Base-by-base conservation (phyloP, 2,329 filamentous ascomycete species). In the Sordariomycetes sp. region DNA sequence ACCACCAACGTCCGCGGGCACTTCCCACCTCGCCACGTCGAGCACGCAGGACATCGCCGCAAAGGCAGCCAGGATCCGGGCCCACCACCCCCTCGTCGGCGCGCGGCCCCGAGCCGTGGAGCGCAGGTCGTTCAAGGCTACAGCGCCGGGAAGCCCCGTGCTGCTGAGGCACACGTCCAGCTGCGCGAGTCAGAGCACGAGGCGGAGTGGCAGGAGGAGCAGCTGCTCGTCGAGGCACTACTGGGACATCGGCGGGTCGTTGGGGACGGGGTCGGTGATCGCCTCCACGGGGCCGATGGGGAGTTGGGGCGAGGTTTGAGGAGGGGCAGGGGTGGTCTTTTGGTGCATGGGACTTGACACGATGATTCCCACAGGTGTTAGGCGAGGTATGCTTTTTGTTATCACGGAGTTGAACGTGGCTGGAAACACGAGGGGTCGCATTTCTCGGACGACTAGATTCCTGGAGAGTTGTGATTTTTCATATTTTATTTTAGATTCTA, bases 141-240 rank as follows among this genome's bases (percentile, higher is more conserved):
- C 72, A 61, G 74, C 74, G 60, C 79, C 80, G 25, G 70, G 73
- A 28, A 79, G 75, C 63, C 74, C 79, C 28, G 72, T 74, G 56
- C 71, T 71, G 22, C 71, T 78, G 62, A 76, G 73, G 69, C 78
- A 79, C 62, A 70, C 73, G 70, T 74, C 84, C 60, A 95, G 89
- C 70, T 96, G 90, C 70, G 90, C 90, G 3, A 96, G 89, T 67
- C 90, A 96, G 72, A 95, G 89, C 70, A 90, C 89, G 8, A 86
- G 87, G 69, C 84, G 86, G 64, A 89, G 83, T 37, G 85, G 83
- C 46, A 78, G 79, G 65, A 77, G 81, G 57, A 89, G 84, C 65
- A 86, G 83, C 62, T 80, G 83, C 37, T 92, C 88, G 52, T 89
- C 86, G 53, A 77, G 90, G 57, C 90, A 96, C 68, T 97, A 95